Evolutionary conservation across 257 asterid species (phyloP).

Genomic region (Salvia splendens): DNA sequence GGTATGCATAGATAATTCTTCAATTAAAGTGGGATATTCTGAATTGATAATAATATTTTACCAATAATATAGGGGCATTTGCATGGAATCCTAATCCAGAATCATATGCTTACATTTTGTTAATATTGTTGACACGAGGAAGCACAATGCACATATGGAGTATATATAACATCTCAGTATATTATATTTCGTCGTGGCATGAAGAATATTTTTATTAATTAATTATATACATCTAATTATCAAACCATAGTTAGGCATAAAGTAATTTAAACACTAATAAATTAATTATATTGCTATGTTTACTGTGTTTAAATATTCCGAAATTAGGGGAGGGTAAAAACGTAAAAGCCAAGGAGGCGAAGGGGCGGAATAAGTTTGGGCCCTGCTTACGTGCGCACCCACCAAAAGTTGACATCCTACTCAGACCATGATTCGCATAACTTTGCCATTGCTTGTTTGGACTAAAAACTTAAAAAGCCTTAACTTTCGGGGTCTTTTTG

Average conservation of each 20-base stretch:
- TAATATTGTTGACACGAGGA: slow-evolving; percentile 23
- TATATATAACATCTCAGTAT: slow-evolving; percentile 10
- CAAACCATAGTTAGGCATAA: background rate
- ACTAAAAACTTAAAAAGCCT: slow-evolving; percentile 28
- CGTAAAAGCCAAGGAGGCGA: slow-evolving; percentile 3
- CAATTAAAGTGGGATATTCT: slow-evolving; percentile 40
- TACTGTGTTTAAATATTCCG: background rate
- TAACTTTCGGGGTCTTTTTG: slow-evolving; percentile 29
- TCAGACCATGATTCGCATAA: slow-evolving; percentile 42
- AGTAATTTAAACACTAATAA: background rate
- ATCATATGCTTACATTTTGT: slow-evolving; percentile 50
- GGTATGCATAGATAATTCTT: slow-evolving; percentile 8
- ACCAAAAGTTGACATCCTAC: slow-evolving; percentile 43
- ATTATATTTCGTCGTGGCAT: slow-evolving; percentile 4
- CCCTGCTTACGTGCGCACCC: slow-evolving; percentile 41
- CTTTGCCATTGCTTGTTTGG: slow-evolving; percentile 33
- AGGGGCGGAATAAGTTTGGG: slow-evolving; percentile 28
- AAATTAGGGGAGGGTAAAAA: slow-evolving; percentile 8
- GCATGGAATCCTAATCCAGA: slow-evolving; percentile 50
- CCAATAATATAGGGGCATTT: slow-evolving; percentile 35
- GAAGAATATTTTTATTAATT: background rate
- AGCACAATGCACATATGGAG: background rate
- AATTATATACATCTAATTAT: no score
- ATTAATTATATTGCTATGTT: no score
- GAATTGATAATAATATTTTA: slow-evolving; percentile 27